phyloP scores from a whole-genome alignment of 257 asterid species.

The Nicotiana obtusifolia region DNA sequence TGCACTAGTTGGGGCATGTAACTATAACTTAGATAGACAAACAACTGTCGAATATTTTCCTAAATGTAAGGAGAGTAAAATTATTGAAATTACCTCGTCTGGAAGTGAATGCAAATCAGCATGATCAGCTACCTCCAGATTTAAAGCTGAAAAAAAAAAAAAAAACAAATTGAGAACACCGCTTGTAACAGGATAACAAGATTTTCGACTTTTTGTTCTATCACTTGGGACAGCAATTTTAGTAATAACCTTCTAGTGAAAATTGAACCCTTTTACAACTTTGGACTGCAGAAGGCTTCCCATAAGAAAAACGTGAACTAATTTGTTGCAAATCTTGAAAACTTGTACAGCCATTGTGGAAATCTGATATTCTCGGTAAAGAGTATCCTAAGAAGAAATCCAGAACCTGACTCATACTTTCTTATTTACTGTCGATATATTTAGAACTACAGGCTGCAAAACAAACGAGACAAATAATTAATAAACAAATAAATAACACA shows the following conservation, averaged over 20 bases:
- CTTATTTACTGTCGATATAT: not conserved
- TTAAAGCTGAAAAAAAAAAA: conserved; percentile 24
- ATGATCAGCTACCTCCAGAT: conserved; percentile 25
- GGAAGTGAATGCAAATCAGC: conserved; percentile 24
- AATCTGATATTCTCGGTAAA: conserved; percentile 9
- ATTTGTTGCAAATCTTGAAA: conserved; percentile 14
- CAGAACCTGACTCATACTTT: conserved; percentile 40
- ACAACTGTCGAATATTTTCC: not conserved
- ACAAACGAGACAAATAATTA: not conserved
- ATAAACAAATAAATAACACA: not conserved
- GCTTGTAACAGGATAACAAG: not conserved
- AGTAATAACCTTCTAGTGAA: conserved; percentile 35
- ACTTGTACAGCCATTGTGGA: not conserved
- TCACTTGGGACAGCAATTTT: not conserved
- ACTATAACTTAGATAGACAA: not conserved
- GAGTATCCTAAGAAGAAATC: conserved; percentile 20
- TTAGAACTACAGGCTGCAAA: not conserved
- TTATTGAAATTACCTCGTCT: conserved; percentile 25
- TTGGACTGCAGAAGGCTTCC: conserved; percentile 9
- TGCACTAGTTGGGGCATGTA: not conserved
- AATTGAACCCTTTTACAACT: conserved; percentile 18
- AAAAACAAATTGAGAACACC: not conserved
- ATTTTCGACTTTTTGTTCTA: not conserved
- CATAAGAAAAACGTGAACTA: conserved; percentile 16
- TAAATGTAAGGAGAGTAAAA: not conserved